Base-by-base conservation (phyloP, 2,329 filamentous ascomycete genomes). In the Trichocomaceae sp. region DNA sequence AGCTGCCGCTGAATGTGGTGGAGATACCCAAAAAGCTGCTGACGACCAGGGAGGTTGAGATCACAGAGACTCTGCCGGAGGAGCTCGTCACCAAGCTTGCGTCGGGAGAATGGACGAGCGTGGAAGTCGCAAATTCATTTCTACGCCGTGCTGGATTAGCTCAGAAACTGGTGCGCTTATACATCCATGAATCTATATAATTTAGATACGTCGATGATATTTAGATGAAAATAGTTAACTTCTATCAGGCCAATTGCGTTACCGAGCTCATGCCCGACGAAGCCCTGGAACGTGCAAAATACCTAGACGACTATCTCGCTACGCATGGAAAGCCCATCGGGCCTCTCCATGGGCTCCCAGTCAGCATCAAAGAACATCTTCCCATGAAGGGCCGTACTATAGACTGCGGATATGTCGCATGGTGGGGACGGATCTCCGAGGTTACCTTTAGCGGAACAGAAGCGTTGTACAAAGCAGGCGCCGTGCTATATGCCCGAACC, bases 401-500 rank as follows among this genome's bases (percentile, higher is more conserved):
- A n/a, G 37, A 51, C 37, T 51, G 48, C 17, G 48, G 42, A 20
- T 50, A 39, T 37, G 33, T 56, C 20, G 49, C 47, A 13, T 56
- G 54, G 54, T 56, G 42, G 42, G 31, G 41, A 44, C 49, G 31
- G 4, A 23, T 47, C 2, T 31, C 42, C 59, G 51, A 60, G 3
- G 33, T 31, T 12, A 53, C 51, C 6, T 53, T 39, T 13, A 53
- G 44, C 10, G 51, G 51, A 6, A 53, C 39, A 22, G 51, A 53
- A 15, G 44, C 47, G 1, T 33, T 53, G 3, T 53, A 52, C 33
- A 52, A 52, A 8, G 37, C 49, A 2, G 80, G 79, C 9, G 79
- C 78, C 12, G 72, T 82, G 22, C 72, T 79, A 57, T 81, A 79
- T 61, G 77, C 78, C 59, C 80, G 81, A 69, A 82, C 79, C 0